A percentile compares a stretch with the other conserved stretches of the same genome.
Conservation (phyloP, 257 asterid species). For the Petrea volubilis region DNA sequence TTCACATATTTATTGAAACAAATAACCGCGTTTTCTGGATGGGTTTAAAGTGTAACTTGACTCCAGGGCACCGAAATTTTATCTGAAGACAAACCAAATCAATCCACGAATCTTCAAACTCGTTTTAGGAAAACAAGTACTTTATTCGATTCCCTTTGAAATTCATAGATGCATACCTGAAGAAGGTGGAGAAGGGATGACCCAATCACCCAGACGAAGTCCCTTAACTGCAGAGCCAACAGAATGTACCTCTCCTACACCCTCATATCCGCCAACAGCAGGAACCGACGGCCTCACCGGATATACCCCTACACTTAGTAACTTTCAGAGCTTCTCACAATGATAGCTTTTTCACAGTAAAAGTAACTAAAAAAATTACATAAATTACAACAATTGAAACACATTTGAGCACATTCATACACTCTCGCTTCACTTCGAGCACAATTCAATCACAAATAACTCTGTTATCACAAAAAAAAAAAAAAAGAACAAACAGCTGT, state of each 20-base stretch:
- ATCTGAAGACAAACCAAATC: background rate
- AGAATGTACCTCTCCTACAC: constrained; percentile 87
- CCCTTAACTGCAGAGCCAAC: constrained; percentile 78
- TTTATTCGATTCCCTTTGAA: background rate
- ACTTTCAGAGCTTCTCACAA: constrained; percentile 4
- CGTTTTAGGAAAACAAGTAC: background rate
- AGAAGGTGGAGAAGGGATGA: constrained; percentile 92
- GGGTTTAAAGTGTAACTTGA: background rate
- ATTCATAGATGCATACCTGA: constrained; percentile 51
- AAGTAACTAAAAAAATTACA: background rate
- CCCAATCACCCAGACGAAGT: constrained; percentile 79
- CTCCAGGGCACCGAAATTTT: background rate
- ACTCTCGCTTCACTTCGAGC: constrained; percentile 3
- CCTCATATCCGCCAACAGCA: constrained; percentile 97
- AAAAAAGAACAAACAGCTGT: background rate
- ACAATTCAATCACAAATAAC: background rate
- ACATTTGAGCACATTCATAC: background rate
- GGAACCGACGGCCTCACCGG: constrained; percentile 95
- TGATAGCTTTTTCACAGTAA: background rate
- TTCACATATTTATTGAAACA: background rate
- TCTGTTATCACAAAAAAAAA: background rate
- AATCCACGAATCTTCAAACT: background rate
- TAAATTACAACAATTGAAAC: background rate
- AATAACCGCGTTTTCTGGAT: background rate
- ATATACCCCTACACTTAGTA: constrained; percentile 61